Base-by-base conservation (phyloP, 2,329 filamentous ascomycete species). In the Trichoderma sp. region DNA sequence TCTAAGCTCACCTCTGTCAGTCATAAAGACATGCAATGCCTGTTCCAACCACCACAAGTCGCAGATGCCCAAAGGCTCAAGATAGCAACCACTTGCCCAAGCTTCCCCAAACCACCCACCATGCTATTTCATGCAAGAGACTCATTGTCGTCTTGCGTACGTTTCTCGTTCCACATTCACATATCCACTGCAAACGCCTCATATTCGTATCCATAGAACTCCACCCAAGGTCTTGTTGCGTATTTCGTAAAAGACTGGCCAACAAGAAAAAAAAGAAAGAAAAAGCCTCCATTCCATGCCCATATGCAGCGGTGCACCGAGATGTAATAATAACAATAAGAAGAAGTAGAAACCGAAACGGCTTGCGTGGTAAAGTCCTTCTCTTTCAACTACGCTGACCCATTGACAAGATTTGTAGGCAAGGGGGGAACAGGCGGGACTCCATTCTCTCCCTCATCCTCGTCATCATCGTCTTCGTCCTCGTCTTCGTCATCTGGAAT, bases 401-500 rank as follows among this genome's bases (percentile, higher is more conserved):
- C 80, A 73, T 83, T 82, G 34, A 32, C 36, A 15, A 70, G 47
- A 57, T 70, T 55, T 20, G 68, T 13, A 23, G 86, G 85, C 65
- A 88, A 73, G 57, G 80, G 77, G n/a, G 86, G 86, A 61, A 85
- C 77, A 57, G 82, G 78, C 20, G 83, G 82, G 68, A 80, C 77
- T 9, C 58, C 61, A 32, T 70, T 70, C 47, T 57, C 47, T 23
- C 73, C 7, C 6, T 30, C 75, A 11, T 73, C 32, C 2, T 62
- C 20, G n/a, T 62, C 76, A 11, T 73, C 74, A 9, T 77, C 79
- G 0, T 87, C 85, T 9, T 88, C 88, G 39, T 89, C 88, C 3
- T 90, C 88, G 2, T 88, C 87, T 15, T 89, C 88, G 58, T 90
- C 89, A 55, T 88, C 89, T 63, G 90, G 88, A 61, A 92, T 77